These are phyloP conservation scores for Colletotrichum chrysophilum DNA, from an alignment of 2,329 filamentous ascomycete genomes.

Conservation along the genomic window DNA sequence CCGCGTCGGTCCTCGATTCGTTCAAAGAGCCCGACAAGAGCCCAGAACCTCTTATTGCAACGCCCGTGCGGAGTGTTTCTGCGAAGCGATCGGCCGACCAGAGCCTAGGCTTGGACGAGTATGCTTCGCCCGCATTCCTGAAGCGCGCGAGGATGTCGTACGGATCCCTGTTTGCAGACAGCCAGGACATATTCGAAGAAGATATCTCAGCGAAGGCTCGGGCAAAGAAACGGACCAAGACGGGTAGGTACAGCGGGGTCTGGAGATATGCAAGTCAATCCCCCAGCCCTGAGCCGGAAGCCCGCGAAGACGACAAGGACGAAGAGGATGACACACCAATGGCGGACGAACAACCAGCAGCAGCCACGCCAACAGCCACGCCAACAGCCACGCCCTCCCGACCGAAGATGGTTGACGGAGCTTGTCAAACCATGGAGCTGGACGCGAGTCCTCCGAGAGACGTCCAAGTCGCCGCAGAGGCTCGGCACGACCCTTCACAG, in stretches of 20 bases:
- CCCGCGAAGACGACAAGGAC: conserved; percentile 28
- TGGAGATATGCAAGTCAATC: conserved; percentile 80
- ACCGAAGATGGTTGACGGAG: conserved; percentile 32
- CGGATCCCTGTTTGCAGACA: conserved; percentile 67
- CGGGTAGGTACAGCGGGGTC: conserved; percentile 67
- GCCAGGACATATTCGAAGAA: conserved; percentile 74
- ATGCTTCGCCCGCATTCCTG: conserved; percentile 80
- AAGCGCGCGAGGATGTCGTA: conserved; percentile 75
- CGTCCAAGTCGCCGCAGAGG: conserved; percentile 17
- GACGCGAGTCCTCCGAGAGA: conserved; percentile 23
- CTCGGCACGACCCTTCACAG: neutral
- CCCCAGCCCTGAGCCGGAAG: conserved; percentile 68
- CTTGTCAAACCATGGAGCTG: conserved; percentile 33
- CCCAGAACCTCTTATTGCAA: conserved; percentile 7
- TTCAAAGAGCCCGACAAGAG: conserved; percentile 23
- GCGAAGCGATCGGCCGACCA: conserved; percentile 38
- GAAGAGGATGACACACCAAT: conserved; percentile 22
- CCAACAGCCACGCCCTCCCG: conserved; percentile 23
- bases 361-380: conserved; percentile 16
- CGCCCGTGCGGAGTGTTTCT: neutral
- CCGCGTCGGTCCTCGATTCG: conserved; percentile 19
- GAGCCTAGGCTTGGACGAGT: conserved; percentile 55
- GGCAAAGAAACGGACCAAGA: conserved; percentile 73
- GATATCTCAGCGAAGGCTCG: conserved; percentile 64
- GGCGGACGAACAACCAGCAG: neutral